Evolutionary conservation across 1,139 yeast genomes (phyloP), one percentile per base, ranked within the genome.

Genomic region (Taphrina communis): DNA sequence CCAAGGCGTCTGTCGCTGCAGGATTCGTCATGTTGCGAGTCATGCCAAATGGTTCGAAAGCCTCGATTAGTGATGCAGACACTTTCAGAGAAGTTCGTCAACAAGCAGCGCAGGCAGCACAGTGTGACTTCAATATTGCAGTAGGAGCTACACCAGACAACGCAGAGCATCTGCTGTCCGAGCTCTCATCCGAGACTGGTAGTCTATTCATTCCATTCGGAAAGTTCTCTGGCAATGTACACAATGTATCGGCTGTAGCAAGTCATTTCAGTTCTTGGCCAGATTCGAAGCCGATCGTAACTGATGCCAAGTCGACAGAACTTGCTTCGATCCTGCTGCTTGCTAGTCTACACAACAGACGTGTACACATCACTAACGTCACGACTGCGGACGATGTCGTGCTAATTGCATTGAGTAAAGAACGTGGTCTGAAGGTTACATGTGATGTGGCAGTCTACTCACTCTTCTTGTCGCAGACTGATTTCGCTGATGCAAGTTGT

Each of bases 231-330:
- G 81, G 81, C 72, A 82, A 84, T 76, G 75, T 79, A 66, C 83
- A 85, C 74, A 88, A 88, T 76, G 90, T 93, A 68, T 84, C 93
- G 35, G 83, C 89, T 44, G 88, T 91, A 62, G 86, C 96, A 51
- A 84, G 89, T 53, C 95, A 91, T 75, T 88, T 92, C 75, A 85
- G 88, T 72, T 81, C 86, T 58, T 93, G 97, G 97, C 97, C 97
- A 68, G 82, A 83, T 68, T 80, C 80, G 76, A 92, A 91, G 82
- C 95, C 96, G 72, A 89, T 94, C 73, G 84, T 93, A 73, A 91
- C 97, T 61, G 97, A 94, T 80, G 97, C 98, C 61, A 88, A 86
- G 78, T 87, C 95, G 39, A 90, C 97, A 58, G 95, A 91, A 76
- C 83, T 94, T 76, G 98, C 99, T 25, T 89, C 97, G 6, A 89